A percentile compares a stretch with the other conserved stretches of the same genome.
phyloP scores from a whole-genome alignment of 179 eudicot genomes.

The Camellia oleifera region DNA sequence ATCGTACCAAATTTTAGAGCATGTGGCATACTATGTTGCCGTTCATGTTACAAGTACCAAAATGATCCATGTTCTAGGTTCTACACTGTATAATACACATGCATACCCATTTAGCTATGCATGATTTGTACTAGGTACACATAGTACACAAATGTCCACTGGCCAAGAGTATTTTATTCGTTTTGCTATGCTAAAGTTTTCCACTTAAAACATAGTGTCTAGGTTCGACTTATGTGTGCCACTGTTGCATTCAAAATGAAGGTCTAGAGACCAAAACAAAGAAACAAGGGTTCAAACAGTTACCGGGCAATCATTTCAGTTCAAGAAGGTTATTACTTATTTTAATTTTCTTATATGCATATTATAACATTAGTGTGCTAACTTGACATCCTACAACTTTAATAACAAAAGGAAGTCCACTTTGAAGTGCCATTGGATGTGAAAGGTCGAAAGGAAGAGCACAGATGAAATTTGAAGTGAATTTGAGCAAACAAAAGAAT shows the following conservation, averaged over 20 bases:
- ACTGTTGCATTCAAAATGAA: neutral
- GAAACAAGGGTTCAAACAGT: neutral
- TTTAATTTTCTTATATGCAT: neutral
- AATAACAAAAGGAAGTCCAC: constrained; percentile 4
- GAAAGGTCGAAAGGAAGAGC: neutral
- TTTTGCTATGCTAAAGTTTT: neutral
- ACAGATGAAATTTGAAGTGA: neutral
- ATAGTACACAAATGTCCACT: neutral
- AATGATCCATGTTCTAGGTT: too few species aligned
- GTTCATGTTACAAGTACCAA: too few species aligned
- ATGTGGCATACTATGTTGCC: too few species aligned
- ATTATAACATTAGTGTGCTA: neutral
- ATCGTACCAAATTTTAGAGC: too few species aligned
- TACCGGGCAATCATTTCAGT: neutral
- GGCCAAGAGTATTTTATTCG: neutral
- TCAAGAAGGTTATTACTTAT: neutral
- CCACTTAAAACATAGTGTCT: neutral
- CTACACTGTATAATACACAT: neutral
- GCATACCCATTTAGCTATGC: neutral
- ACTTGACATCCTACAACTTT: neutral
- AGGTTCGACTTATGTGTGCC: neutral
- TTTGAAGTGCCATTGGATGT: neutral
- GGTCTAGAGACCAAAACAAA: neutral
- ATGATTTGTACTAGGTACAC: neutral
- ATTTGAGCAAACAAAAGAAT: constrained; percentile 7